A percentile compares a stretch with the other conserved stretches of the same genome.
Evolutionary conservation across 768 basidiomycete genomes (phyloP).

Genomic region (Boletus eberwhitei): DNA sequence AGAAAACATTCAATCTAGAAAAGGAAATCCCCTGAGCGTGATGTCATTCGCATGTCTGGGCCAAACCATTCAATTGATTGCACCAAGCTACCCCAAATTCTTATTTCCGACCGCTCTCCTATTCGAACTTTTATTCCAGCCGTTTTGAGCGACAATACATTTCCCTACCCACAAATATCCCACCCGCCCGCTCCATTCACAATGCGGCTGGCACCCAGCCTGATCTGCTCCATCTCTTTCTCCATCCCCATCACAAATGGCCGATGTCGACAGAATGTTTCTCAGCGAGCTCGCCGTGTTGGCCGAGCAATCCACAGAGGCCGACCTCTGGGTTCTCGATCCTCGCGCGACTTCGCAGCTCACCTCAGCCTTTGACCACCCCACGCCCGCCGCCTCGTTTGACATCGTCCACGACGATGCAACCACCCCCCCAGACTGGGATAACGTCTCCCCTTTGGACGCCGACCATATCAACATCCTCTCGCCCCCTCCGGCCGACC

Average conservation of each 20-base stretch:
- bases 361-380: not conserved
- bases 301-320: conserved; percentile 3
- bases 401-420: not conserved
- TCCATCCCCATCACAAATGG: conserved; percentile 8
- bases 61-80: not conserved
- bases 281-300: conserved; percentile 16
- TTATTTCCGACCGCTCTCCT: not conserved
- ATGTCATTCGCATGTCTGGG: not conserved
- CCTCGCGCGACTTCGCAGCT: not conserved
- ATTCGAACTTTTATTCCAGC: not conserved
- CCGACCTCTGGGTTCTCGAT: conserved; percentile 7
- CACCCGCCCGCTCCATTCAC: not conserved
- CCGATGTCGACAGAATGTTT: conserved; percentile 26
- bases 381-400: not conserved
- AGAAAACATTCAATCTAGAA: not conserved
- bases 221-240: not conserved
- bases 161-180: conserved; percentile 2
- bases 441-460: not conserved
- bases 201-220: conserved; percentile 14
- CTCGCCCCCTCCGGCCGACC: not conserved
- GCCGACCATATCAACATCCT: not conserved
- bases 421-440: not conserved
- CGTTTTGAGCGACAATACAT: conserved; percentile 15
- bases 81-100: not conserved
- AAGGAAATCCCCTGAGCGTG: conserved; percentile 13